Base-by-base conservation (phyloP, 1,139 yeast species). In the Yamadazyma trypodendri region DNA sequence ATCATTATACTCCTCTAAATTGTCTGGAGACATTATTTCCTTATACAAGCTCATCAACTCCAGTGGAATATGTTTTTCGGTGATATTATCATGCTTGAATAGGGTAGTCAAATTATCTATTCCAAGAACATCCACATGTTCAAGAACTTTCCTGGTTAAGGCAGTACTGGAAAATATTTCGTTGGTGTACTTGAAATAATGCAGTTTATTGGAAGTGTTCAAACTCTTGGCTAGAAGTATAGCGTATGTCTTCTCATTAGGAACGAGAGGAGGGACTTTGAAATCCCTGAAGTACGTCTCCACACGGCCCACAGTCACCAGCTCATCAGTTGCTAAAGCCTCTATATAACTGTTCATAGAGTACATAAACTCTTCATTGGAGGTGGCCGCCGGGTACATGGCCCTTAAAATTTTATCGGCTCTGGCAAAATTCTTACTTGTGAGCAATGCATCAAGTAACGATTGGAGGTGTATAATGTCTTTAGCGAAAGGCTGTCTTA, bases 381-480 rank as follows among this genome's bases (percentile, higher is more conserved):
- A 50, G 17, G 55, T 49, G 37, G 72, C 62, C 28, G 73, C 63
- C 31, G 72, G 76, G 46, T 74, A 71, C 35, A 78, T 66, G 2
- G 87, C 81, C 31, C 66, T 61, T 32, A 89, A 62, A 18, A 88
- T 80, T 23, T 80, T 66, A 48, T 77, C 80, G 0, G 96, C 96
- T 49, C 97, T 70, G 24, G 73, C 76, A 49, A 76, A 77, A 54
- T 86, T 85, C 38, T 75, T 75, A 24, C 86, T 74, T 32, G 79
- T 75, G 28, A 90, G 57, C 48, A 94, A 83, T 0, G 95, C 95
- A 52, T 88, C 96, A 28, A 88, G 66, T 24, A 89, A 61, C 1
- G 92, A 77, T 78, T 88, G 87, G 13, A 85, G 65, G 52, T 84
- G 87, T 37, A 75, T 66, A 24, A 79, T 75, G 43, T 81, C 84